Evolutionary conservation across 257 asterid species (phyloP).

Genomic region (Oldenlandia corymbosa): DNA sequence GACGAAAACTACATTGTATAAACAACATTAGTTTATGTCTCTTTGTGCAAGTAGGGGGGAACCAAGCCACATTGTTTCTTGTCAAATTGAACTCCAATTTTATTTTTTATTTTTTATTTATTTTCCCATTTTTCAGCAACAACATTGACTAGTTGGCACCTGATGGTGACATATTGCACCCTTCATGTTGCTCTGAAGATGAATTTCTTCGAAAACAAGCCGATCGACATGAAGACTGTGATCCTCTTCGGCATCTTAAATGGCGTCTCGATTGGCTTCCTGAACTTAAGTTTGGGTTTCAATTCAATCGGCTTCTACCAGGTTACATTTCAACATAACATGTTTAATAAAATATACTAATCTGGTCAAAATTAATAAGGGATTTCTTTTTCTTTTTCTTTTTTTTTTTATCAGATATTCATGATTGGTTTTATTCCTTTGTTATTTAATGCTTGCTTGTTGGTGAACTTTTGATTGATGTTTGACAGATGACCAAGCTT

Average conservation of each 20-base stretch:
- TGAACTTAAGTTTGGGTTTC: slow-evolving; percentile 85
- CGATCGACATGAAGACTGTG: slow-evolving; percentile 62
- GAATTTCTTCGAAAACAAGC: slow-evolving; percentile 72
- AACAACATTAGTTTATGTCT: too few relatives aligned
- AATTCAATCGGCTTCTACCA: slow-evolving; percentile 92
- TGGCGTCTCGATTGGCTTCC: slow-evolving; percentile 84
- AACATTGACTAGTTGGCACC: slow-evolving; percentile 91
- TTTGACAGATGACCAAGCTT: slow-evolving; percentile 79
- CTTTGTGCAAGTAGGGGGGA: background rate
- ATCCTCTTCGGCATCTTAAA: slow-evolving; percentile 64
- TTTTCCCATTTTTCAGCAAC: slow-evolving; percentile 48
- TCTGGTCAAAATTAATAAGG: too few relatives aligned
- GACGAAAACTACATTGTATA: background rate
- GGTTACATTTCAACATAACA: slow-evolving; percentile 26
- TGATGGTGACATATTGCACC: slow-evolving; percentile 87
- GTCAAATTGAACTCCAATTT: too few relatives aligned
- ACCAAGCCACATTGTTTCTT: background rate
- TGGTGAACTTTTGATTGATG: background rate
- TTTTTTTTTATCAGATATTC: too few relatives aligned
- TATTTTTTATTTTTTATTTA: too few relatives aligned
- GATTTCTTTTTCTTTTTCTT: too few relatives aligned
- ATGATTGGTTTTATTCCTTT: too few relatives aligned
- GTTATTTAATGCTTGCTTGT: background rate
- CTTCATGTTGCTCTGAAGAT: slow-evolving; percentile 68
- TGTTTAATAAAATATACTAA: too few relatives aligned